These are phyloP conservation scores for Erodium chrysanthum DNA, from an alignment of 441 rosid species.

Conservation along the genomic window DNA sequence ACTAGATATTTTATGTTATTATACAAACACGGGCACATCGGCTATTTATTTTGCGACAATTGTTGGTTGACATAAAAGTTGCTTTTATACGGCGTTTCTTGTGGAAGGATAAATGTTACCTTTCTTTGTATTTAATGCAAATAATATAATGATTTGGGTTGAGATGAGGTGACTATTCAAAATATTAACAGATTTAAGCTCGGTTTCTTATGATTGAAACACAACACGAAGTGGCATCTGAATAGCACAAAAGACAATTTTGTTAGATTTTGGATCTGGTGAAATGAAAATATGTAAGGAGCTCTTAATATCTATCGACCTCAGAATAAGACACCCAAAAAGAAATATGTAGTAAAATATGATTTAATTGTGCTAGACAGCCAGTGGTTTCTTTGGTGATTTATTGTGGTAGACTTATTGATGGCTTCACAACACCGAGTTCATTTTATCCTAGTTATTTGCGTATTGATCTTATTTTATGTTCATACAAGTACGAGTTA, in stretches of 20 bases:
- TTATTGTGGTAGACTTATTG: no score
- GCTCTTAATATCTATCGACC: background rate
- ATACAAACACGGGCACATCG: background rate
- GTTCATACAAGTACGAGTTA: constrained; percentile 11
- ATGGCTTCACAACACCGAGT: no score
- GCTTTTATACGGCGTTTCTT: background rate
- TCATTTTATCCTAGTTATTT: background rate
- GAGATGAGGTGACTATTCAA: background rate
- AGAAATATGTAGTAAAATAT: background rate
- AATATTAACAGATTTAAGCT: background rate
- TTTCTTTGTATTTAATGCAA: background rate
- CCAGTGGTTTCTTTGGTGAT: no score
- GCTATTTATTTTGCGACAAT: background rate
- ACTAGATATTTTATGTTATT: background rate
- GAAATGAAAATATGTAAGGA: background rate
- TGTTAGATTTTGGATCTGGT: background rate
- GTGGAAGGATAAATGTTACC: background rate
- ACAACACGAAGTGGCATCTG: background rate
- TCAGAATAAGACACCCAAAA: background rate
- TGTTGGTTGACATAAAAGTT: background rate
- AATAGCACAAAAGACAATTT: background rate
- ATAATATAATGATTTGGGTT: background rate
- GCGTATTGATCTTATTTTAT: background rate
- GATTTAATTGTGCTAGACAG: no score
- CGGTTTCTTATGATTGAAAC: background rate